phyloP scores from a whole-genome alignment of 2,329 filamentous ascomycete species.

The Venturiaceae sp. region DNA sequence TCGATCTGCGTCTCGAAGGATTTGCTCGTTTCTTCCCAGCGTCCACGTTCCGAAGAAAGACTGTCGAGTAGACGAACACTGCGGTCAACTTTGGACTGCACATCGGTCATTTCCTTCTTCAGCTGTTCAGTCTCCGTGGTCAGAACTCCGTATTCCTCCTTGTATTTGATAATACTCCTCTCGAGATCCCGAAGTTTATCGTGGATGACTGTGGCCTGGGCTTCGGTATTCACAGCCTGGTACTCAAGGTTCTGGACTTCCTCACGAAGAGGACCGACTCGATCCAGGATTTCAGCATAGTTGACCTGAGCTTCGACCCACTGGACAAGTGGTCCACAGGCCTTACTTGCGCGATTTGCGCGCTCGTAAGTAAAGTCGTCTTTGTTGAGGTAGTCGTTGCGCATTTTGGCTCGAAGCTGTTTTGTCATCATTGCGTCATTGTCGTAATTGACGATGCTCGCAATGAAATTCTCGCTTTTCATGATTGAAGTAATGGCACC shows the following conservation, averaged over 20 bases:
- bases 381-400: constrained; percentile 81
- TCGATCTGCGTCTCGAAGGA: constrained; percentile 97
- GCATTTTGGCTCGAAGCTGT: constrained; percentile 74
- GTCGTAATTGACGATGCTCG: constrained; percentile 94
- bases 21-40: constrained; percentile 96
- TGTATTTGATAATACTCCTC: constrained; percentile 86
- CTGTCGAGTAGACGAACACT: constrained; percentile 92
- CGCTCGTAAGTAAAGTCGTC: constrained; percentile 94
- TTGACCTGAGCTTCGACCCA: constrained; percentile 96
- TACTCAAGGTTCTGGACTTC: constrained; percentile 84
- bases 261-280: constrained; percentile 82
- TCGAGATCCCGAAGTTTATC: constrained; percentile 78
- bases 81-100: constrained; percentile 96
- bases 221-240: constrained; percentile 82
- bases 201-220: constrained; percentile 84
- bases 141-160: constrained; percentile 87
- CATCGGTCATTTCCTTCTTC: constrained; percentile 91
- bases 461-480: constrained; percentile 91
- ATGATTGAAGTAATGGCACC: constrained; percentile 83
- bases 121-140: constrained; percentile 97
- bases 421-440: constrained; percentile 94
- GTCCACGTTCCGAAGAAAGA: constrained; percentile 80
- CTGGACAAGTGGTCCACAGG: constrained; percentile 91
- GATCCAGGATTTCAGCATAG: constrained; percentile 94
- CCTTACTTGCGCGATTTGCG: constrained; percentile 92